Evolutionary conservation across 768 basidiomycete species (phyloP), one percentile per base, ranked within the genome.

Genomic region (Termitomyces sp.): DNA sequence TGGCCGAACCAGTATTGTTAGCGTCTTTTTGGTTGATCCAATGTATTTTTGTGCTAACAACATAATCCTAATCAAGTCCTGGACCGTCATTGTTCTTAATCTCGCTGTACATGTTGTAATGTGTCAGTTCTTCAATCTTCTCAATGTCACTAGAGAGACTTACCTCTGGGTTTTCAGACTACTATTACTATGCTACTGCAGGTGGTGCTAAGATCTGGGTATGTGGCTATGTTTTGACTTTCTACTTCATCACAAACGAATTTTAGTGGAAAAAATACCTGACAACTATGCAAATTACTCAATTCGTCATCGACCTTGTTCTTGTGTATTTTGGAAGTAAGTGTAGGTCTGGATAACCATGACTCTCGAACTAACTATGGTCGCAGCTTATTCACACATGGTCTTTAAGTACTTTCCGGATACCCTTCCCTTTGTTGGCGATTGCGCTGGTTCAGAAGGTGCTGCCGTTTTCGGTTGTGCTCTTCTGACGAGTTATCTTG

Each of bases 141-240:
- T 29, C 12, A 20, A 44, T 32, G 2, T 10, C 46, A 47, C 12
- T 46, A 48, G 39, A 10, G 26, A 41, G 27, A 57, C 26, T 59
- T 63, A 37, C 47, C 34, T 20, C 26, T 27, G 27, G 18, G 56
- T 39, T 36, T 48, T 53, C 6, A 95, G 94, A 99, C 77, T 99
- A 98, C 74, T 99, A 99, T 76, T 99, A 99, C 77, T 98, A 90
- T 74, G 94, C 94, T 26, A 98, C 97, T 51, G 94, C 97, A 51
- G 94, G 96, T 67, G 97, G 97, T 61, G 90, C 89, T 68, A 92
- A 81, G 76, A 93, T 98, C 74, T 98, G 97, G 94, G 94, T 94
- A 73, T 53, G 80, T 37, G 59, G 51, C 10, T 16, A 16, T 22
- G 8, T 29, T 29, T 2, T 14, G 18, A 20, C n/a, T 29, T 27